Evolutionary conservation across 352 stramenopile genomes (phyloP).

Genomic region (Globisporangium heterothallicum): DNA sequence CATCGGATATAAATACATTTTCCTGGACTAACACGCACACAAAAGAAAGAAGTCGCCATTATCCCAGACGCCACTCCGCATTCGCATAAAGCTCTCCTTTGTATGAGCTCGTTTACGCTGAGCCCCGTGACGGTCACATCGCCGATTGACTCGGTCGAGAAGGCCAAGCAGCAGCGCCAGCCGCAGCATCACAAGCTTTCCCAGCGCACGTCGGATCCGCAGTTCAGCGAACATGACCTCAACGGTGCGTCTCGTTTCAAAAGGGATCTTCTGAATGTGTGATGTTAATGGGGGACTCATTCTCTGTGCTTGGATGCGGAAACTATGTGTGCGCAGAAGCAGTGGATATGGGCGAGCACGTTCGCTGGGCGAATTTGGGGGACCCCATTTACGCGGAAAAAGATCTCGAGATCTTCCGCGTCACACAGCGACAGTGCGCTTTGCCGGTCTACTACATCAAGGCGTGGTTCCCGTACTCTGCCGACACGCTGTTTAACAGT

Average conservation of each 20-base stretch:
- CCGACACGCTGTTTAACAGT: conserved; percentile 65
- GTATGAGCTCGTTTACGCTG: conserved; percentile 18
- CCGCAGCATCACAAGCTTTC: conserved; percentile 24
- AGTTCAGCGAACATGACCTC: conserved; percentile 51
- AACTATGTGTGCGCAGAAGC: conserved; percentile 28
- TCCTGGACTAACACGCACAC: no score
- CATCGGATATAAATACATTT: no score
- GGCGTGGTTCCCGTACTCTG: conserved; percentile 61
- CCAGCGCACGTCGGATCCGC: conserved; percentile 60
- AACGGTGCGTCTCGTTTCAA: conserved; percentile 27
- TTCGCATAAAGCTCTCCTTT: no score
- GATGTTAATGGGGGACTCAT: not conserved
- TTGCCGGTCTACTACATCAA: conserved; percentile 68
- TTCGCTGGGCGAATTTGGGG: conserved; percentile 50
- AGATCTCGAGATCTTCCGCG: conserved; percentile 68
- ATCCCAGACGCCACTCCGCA: no score
- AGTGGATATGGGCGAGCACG: conserved; percentile 62
- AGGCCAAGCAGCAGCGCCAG: not conserved
- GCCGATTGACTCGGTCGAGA: not conserved
- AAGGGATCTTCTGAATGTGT: conserved; percentile 11
- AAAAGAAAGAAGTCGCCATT: no score
- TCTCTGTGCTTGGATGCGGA: not conserved
- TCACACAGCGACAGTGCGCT: conserved; percentile 38
- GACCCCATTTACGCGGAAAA: conserved; percentile 70
- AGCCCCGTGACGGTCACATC: conserved; percentile 1